Conservation (phyloP, 306 rosid genomes). For the Prinsepia uniflora region DNA sequence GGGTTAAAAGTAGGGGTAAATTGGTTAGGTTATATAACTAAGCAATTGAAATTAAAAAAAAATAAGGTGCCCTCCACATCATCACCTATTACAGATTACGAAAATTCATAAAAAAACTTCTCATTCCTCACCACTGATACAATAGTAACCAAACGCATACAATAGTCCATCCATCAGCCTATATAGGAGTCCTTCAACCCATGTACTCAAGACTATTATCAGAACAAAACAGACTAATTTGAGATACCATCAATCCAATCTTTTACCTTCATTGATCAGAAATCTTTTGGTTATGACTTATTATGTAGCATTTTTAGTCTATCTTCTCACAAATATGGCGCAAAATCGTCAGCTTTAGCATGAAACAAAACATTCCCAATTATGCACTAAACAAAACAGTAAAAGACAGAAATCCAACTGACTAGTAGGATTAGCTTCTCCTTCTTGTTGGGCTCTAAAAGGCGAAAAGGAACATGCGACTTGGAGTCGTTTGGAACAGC, state of each 20-base stretch:
- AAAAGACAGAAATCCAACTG: not conserved
- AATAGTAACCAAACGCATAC: no score
- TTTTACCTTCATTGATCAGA: no score
- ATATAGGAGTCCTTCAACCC: not conserved
- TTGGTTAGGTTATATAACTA: no score
- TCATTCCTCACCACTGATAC: no score
- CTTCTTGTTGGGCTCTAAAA: slow-evolving; percentile 11
- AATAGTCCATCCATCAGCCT: not conserved
- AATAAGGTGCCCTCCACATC: no score
- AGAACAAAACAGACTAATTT: not conserved
- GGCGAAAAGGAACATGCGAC: not conserved
- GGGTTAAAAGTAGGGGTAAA: no score
- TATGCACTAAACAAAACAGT: not conserved
- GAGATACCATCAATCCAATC: not conserved
- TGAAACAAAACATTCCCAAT: not conserved
- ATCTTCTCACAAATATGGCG: no score
- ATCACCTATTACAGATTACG: no score
- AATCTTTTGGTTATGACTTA: no score
- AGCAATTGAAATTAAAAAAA: no score
- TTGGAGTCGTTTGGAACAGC: slow-evolving; percentile 2
- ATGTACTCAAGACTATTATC: not conserved
- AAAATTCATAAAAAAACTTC: no score
- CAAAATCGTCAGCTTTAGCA: not conserved
- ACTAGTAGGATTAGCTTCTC: slow-evolving; percentile 43
- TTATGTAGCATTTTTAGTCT: no score